Percentiles rank a stretch among this genome's conserved stretches.
phyloP scores from a whole-genome alignment of 495 filamentous ascomycete species.

The Podospora pseudocomata region DNA sequence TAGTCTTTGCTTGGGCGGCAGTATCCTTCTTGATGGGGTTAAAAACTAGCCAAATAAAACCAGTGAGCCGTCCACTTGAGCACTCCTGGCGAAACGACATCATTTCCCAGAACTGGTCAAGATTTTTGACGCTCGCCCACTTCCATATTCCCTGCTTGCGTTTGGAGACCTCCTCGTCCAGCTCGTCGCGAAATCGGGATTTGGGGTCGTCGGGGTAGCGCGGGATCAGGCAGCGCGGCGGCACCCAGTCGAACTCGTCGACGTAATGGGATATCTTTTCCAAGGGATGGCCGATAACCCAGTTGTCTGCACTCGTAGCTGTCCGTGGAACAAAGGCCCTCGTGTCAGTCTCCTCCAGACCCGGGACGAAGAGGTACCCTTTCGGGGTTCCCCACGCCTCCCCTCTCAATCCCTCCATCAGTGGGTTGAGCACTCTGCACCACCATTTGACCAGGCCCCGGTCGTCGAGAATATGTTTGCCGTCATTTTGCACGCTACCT shows the following conservation, averaged over 20 bases:
- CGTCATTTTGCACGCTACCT: constrained; percentile 75
- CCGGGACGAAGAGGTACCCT: constrained; percentile 84
- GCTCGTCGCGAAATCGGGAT: constrained; percentile 79
- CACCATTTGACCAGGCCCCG: constrained; percentile 89
- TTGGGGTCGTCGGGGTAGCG: constrained; percentile 96
- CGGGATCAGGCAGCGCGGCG: constrained; percentile 83
- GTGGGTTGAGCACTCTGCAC: constrained; percentile 79
- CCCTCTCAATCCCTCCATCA: constrained; percentile 48
- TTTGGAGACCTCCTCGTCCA: constrained; percentile 64
- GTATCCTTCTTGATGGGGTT: constrained; percentile 38
- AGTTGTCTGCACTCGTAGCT: constrained; percentile 42
- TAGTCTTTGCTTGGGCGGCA: neutral
- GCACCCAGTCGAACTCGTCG: constrained; percentile 56
- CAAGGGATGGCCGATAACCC: constrained; percentile 54
- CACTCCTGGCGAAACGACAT: constrained; percentile 98
- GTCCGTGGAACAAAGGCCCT: constrained; percentile 54
- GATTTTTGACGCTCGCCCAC: constrained; percentile 76
- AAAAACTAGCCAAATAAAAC: constrained; percentile 91
- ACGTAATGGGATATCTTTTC: constrained; percentile 60
- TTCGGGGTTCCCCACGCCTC: constrained; percentile 42
- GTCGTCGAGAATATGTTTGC: constrained; percentile 94
- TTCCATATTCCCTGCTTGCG: constrained; percentile 50
- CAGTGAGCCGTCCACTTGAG: constrained; percentile 82
- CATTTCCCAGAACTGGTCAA: constrained; percentile 97
- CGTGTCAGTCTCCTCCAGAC: constrained; percentile 74